Evolutionary conservation across 2,329 filamentous ascomycete species (phyloP).

Genomic region (Dothideomycetes sp.): DNA sequence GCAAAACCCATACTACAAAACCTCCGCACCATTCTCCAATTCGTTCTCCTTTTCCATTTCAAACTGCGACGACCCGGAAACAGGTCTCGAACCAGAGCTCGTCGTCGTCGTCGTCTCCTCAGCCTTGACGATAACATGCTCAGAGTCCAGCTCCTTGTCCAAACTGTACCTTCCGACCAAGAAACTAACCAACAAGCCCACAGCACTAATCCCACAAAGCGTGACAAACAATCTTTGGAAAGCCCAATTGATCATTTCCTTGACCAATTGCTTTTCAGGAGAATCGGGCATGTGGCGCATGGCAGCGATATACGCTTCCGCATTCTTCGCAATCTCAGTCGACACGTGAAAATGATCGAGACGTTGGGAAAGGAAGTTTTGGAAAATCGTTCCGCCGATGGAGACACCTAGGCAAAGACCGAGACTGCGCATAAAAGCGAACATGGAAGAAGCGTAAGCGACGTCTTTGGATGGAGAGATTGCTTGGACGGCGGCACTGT

Average conservation of each 20-base stretch:
- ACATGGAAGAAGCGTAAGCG: constrained; percentile 33
- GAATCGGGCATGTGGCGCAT: constrained; percentile 16
- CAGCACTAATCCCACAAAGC: constrained; percentile 19
- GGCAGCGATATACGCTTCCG: constrained; percentile 18
- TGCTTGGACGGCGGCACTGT: constrained; percentile 39
- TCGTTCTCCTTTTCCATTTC: too few species aligned
- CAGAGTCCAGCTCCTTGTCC: constrained; percentile 5
- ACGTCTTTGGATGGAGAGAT: constrained; percentile 29
- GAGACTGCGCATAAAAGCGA: constrained; percentile 40
- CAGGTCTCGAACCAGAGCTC: too few species aligned
- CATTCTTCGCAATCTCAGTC: constrained; percentile 16
- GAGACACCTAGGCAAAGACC: constrained; percentile 41
- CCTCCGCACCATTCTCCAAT: too few species aligned
- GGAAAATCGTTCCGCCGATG: constrained; percentile 36
- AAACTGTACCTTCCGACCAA: constrained; percentile 12
- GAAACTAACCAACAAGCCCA: constrained; percentile 18
- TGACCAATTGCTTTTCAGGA: constrained; percentile 3
- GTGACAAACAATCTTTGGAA: constrained; percentile 20
- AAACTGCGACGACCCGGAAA: too few species aligned
- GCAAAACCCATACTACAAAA: too few species aligned
- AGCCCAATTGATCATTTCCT: constrained; percentile 16
- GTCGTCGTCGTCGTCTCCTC: too few species aligned
- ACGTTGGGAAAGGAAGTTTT: constrained; percentile 21
- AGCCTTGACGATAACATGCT: constrained; percentile 3
- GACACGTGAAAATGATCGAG: constrained; percentile 14